Conservation (phyloP, 805 yeast species). For the Candida ipomoeae region DNA sequence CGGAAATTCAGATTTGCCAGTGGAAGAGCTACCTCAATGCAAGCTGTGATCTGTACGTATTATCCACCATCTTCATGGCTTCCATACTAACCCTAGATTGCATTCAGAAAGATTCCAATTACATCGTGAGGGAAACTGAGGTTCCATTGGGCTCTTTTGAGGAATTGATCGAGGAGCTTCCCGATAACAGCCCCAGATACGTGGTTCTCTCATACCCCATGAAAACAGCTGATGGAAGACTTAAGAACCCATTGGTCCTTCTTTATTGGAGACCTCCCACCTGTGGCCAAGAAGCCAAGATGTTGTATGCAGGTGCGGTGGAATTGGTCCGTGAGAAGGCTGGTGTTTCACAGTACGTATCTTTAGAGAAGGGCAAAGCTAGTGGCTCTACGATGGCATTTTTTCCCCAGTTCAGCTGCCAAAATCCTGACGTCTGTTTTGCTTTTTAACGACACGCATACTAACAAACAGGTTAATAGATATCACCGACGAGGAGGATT, state of each 20-base stretch:
- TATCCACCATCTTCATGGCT: neutral
- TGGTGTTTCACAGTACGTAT: slow-evolving; percentile 59
- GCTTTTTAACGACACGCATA: slow-evolving; percentile 3
- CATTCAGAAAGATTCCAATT: slow-evolving; percentile 54
- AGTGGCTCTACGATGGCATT: no score
- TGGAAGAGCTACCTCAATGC: slow-evolving; percentile 56
- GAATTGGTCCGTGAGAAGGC: slow-evolving; percentile 75
- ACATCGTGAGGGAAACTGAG: slow-evolving; percentile 45
- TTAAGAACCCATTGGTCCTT: slow-evolving; percentile 68
- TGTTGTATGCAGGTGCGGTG: slow-evolving; percentile 89
- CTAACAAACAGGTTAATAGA: slow-evolving; percentile 48
- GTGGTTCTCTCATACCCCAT: slow-evolving; percentile 74
- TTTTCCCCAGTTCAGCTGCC: no score
- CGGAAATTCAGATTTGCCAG: slow-evolving; percentile 72
- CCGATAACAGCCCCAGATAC: slow-evolving; percentile 77
- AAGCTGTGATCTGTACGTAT: slow-evolving; percentile 57
- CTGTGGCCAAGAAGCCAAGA: slow-evolving; percentile 72
- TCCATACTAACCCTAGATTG: slow-evolving; percentile 30
- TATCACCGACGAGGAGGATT: slow-evolving; percentile 64
- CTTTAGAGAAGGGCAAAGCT: neutral
- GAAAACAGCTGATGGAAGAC: slow-evolving; percentile 65
- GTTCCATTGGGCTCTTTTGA: slow-evolving; percentile 49
- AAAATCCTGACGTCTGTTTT: neutral
- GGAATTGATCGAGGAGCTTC: slow-evolving; percentile 69
- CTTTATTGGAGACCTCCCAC: slow-evolving; percentile 89